phyloP scores from a whole-genome alignment of 371 early-diverging fungal genomes.

The Mucor circinelloides region DNA sequence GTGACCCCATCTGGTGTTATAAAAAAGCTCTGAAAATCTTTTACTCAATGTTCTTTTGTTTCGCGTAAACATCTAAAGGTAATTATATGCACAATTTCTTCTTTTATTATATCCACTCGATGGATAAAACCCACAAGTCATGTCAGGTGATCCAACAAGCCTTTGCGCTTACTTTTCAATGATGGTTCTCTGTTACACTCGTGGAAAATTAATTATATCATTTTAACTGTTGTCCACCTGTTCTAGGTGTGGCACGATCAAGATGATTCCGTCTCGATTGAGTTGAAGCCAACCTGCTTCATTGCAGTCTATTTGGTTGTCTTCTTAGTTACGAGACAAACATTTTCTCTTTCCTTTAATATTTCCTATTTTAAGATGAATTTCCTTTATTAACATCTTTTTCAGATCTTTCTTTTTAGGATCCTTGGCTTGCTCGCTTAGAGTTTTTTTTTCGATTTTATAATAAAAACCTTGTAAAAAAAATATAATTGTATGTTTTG shows the following conservation, averaged over 20 bases:
- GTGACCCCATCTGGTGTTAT: neutral
- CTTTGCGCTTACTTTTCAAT: slow-evolving; percentile 22
- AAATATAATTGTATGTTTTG: neutral
- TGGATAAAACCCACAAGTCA: slow-evolving; percentile 30
- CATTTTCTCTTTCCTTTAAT: neutral
- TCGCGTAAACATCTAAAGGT: slow-evolving; percentile 8
- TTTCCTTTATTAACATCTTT: neutral
- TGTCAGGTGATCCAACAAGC: slow-evolving; percentile 35
- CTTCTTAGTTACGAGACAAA: slow-evolving; percentile 26
- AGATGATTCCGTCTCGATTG: slow-evolving; percentile 31
- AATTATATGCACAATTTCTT: slow-evolving; percentile 14
- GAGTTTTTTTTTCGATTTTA: neutral
- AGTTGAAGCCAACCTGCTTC: slow-evolving; percentile 33
- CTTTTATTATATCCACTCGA: neutral
- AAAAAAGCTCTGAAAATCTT: neutral
- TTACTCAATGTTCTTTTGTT: neutral
- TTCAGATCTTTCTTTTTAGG: neutral
- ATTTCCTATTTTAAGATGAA: neutral
- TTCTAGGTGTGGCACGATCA: slow-evolving; percentile 32
- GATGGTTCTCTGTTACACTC: slow-evolving; percentile 40
- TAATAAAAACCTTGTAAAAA: neutral
- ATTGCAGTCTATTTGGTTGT: slow-evolving; percentile 12
- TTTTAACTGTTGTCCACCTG: slow-evolving; percentile 32
- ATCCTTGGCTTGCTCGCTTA: neutral
- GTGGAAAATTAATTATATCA: slow-evolving; percentile 35